Conservation (phyloP, 2,329 filamentous ascomycete species). For the Aspergillus cejpii region DNA sequence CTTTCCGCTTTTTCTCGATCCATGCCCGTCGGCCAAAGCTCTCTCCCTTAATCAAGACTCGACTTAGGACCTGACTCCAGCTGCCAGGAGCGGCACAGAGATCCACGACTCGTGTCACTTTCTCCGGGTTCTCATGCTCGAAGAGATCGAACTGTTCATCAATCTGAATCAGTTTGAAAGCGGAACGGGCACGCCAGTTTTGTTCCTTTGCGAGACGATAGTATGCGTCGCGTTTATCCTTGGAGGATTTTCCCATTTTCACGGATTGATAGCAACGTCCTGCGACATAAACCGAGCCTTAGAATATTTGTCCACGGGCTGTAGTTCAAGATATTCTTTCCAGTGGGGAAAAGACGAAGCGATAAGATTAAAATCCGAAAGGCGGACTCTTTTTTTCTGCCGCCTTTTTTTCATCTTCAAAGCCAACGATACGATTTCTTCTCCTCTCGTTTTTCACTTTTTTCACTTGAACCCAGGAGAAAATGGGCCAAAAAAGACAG, state of each 20-base stretch:
- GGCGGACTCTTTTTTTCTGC: slow-evolving; percentile 28
- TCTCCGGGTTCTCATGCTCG: slow-evolving; percentile 50
- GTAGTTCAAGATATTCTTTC: background rate
- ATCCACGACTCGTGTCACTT: slow-evolving; percentile 88
- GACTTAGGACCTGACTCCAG: slow-evolving; percentile 94
- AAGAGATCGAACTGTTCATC: slow-evolving; percentile 97
- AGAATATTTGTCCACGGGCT: background rate
- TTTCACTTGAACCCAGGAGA: background rate
- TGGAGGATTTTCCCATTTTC: slow-evolving; percentile 89
- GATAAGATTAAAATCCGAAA: slow-evolving; percentile 35
- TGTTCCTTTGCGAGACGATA: slow-evolving; percentile 97
- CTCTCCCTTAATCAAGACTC: slow-evolving; percentile 88
- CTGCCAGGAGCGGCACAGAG: slow-evolving; percentile 92
- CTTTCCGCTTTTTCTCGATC: slow-evolving; percentile 70
- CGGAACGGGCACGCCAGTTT: slow-evolving; percentile 92
- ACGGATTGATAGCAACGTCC: background rate
- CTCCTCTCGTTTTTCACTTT: too few relatives aligned
- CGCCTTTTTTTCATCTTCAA: slow-evolving; percentile 30
- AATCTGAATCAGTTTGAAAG: slow-evolving; percentile 93
- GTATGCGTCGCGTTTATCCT: slow-evolving; percentile 97
- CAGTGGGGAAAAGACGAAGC: slow-evolving; percentile 7
- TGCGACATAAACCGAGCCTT: background rate
- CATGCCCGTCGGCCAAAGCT: slow-evolving; percentile 79
- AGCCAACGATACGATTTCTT: slow-evolving; percentile 10
- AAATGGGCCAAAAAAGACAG: slow-evolving; percentile 35